Evolutionary conservation across 148 eudicot species (phyloP).

Genomic region (Rhododendron molle): DNA sequence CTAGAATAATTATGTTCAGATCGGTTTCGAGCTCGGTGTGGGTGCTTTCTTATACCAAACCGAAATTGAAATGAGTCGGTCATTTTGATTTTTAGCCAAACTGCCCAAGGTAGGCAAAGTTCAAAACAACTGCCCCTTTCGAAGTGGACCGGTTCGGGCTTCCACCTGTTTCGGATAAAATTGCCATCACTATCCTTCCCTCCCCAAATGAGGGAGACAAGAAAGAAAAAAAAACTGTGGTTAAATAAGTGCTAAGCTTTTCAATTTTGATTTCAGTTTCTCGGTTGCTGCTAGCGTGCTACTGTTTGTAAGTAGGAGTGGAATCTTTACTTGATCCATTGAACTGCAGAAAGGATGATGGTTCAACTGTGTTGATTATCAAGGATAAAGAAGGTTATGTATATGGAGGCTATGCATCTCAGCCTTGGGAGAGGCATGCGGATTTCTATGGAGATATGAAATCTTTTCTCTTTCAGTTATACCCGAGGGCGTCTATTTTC

Average conservation of each 20-base stretch:
- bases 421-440: constrained; percentile 85
- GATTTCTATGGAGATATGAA: constrained; percentile 94
- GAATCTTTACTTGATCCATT: constrained; percentile 15
- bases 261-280: constrained; percentile 7
- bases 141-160: neutral
- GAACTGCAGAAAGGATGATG: constrained; percentile 59
- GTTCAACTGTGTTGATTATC: constrained; percentile 74
- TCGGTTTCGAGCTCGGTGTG: neutral
- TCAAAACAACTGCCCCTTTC: neutral
- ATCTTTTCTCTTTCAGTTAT: constrained; percentile 78
- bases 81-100: neutral
- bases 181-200: neutral
- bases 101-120: neutral
- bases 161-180: neutral
- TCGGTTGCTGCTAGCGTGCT: constrained; percentile 1
- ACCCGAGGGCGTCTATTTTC: constrained; percentile 67
- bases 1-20: neutral
- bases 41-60: neutral
- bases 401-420: constrained; percentile 95
- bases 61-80: neutral
- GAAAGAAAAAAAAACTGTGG: neutral
- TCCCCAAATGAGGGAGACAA: neutral
- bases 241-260: neutral
- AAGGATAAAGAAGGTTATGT: constrained; percentile 83
- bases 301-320: constrained; percentile 8